Percentiles rank a stretch among this genome's conserved stretches.
These are phyloP conservation scores for Gigaspora rosea DNA, from an alignment of 192 early-diverging fungal species.

Conservation along the genomic window DNA sequence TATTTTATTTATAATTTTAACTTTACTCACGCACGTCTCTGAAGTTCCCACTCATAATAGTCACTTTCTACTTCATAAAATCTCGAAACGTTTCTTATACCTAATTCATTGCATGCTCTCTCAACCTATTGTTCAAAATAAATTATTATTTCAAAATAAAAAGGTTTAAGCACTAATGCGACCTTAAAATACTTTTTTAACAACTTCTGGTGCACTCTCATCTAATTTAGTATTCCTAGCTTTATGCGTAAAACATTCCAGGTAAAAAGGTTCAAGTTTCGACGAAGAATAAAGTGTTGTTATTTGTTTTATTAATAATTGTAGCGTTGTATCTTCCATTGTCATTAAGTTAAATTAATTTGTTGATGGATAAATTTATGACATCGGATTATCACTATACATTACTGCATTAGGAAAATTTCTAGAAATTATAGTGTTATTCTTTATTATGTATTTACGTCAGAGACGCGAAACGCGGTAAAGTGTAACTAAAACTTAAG, in stretches of 20 bases:
- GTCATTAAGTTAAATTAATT: neutral
- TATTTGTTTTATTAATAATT: conserved; percentile 10
- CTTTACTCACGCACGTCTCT: conserved; percentile 66
- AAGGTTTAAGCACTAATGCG: neutral
- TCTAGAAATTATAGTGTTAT: no score
- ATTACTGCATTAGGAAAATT: no score
- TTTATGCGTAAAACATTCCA: conserved; percentile 15
- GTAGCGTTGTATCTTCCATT: neutral
- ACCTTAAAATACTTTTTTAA: neutral
- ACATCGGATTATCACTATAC: no score
- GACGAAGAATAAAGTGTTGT: neutral
- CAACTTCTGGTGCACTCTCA: conserved; percentile 2
- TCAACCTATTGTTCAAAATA: neutral
- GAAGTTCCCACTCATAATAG: conserved; percentile 80
- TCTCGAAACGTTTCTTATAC: conserved; percentile 27
- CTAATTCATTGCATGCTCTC: conserved; percentile 13
- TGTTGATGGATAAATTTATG: no score
- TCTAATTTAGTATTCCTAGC: neutral
- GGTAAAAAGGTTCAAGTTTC: neutral
- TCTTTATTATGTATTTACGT: no score
- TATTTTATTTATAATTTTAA: neutral
- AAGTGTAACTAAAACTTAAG: no score
- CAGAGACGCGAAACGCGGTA: no score
- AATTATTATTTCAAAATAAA: neutral
- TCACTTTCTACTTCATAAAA: conserved; percentile 73